Evolutionary conservation across 345 rosid genomes (phyloP), one percentile per base, ranked within the genome.

Genomic region (Euphorbia peplus): DNA sequence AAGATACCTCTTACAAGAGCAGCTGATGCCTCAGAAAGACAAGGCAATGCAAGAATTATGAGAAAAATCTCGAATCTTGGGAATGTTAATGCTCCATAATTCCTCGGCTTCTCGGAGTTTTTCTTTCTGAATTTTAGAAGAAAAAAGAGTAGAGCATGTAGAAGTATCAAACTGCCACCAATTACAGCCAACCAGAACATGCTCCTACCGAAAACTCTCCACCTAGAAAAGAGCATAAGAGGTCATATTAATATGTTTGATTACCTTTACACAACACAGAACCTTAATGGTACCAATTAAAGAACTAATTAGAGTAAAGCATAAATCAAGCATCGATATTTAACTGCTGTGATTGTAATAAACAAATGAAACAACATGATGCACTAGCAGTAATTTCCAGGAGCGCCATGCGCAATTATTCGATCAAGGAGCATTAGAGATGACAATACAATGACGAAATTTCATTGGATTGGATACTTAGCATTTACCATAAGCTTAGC

Each of bases 171-270:
- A 80, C 96, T 77, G 44, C 88, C 91, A 59, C 84, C 79, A 41
- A 88, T 82, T 47, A 88, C 71, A n/a, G 95, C 86, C 68, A 89
- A 61, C 97, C 96, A 93, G 84, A 93, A 93, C 96, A 91, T 82
- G 77, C 86, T 88, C 84, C 97, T 84, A 21, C 81, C 62, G 58
- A 93, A 93, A 66, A 88, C 87, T 79, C 81, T 86, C 98, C 98
- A 89, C 83, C 97, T 93, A 66, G 69, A 82, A 50, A 48, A 67
- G 67, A 63, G 26, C 30, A 63, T 66, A 46, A 60, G 35, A 77
- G 53, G 58, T 18, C 51, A 63, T 24, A 3, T 14, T 35, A 32
- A 8, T 25, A 59, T 4, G 35, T 44, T 22, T n/a, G 47, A 44
- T 18, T 62, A 14, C 26, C 30, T 47, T 41, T 44, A 10, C 24